These are phyloP conservation scores for Nothophytophthora sp. DNA, from an alignment of 352 stramenopile species.

Conservation along the genomic window DNA sequence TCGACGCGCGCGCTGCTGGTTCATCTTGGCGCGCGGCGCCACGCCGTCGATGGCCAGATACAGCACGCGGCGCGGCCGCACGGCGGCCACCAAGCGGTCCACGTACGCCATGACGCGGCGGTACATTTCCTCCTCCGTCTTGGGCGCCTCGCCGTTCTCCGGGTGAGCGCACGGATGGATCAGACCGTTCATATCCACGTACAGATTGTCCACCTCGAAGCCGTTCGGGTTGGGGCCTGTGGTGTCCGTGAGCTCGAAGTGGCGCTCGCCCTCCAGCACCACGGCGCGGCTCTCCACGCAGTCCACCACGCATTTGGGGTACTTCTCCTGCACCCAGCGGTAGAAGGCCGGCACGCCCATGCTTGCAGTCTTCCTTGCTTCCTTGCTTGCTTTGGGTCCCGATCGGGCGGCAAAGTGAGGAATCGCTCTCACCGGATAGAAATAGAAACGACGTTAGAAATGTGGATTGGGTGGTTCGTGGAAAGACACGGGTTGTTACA, in stretches of 20 bases:
- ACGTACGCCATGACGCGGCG: constrained; percentile 96
- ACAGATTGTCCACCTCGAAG: constrained; percentile 98
- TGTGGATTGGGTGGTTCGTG: background rate
- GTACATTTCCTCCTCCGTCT: constrained; percentile 99
- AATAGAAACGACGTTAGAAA: too few relatives aligned
- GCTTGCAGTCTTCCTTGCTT: background rate
- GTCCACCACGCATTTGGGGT: constrained; percentile 97
- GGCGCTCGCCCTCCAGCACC: constrained; percentile 77
- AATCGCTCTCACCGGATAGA: too few relatives aligned
- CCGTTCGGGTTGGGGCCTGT: constrained; percentile 92
- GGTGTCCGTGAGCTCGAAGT: constrained; percentile 81
- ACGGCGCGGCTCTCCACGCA: constrained; percentile 71
- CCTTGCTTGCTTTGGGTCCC: too few relatives aligned
- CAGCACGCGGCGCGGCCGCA: constrained; percentile 95
- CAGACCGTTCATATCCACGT: constrained; percentile 99
- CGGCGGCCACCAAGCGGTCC: constrained; percentile 94
- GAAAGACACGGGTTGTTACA: too few relatives aligned
- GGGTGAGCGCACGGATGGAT: constrained; percentile 99
- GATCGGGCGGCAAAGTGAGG: too few relatives aligned
- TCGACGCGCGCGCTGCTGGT: constrained; percentile 97
- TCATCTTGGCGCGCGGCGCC: constrained; percentile 99
- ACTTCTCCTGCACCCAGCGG: constrained; percentile 99
- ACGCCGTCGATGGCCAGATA: constrained; percentile 99
- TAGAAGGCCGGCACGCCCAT: constrained; percentile 99
- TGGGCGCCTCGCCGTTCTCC: constrained; percentile 90